phyloP scores from a whole-genome alignment of 345 rosid species.

The Erodium maritimum region DNA sequence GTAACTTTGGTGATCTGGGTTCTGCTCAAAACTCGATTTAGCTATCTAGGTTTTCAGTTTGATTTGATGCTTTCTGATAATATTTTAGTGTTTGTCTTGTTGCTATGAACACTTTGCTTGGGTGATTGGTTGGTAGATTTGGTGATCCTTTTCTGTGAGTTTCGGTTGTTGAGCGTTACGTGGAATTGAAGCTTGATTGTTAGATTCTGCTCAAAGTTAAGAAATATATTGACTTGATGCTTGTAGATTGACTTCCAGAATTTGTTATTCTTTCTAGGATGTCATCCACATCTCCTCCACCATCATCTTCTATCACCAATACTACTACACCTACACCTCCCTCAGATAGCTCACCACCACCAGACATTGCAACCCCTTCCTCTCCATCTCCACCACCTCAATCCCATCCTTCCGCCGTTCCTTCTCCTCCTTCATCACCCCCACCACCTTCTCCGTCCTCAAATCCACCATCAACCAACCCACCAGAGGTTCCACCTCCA shows the following conservation, averaged over 20 bases:
- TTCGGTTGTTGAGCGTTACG: constrained; percentile 8
- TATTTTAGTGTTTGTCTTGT: no score
- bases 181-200: constrained; percentile 1
- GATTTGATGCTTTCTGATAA: no score
- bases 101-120: no score
- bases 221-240: constrained; percentile 4
- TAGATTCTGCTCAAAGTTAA: constrained; percentile 7
- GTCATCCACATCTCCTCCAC: constrained; percentile 53
- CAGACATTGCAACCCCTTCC: constrained; percentile 15
- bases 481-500: constrained; percentile 16
- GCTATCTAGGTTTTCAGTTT: no score
- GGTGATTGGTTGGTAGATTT: no score
- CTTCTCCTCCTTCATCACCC: constrained; percentile 22
- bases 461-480: constrained; percentile 8
- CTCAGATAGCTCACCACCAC: constrained; percentile 8
- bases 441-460: constrained; percentile 10
- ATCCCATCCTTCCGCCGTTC: no score
- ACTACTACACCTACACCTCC: neutral
- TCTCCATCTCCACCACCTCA: no score
- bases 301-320: no score
- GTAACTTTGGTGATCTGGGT: no score
- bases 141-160: no score
- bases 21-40: no score
- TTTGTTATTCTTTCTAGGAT: constrained; percentile 18
- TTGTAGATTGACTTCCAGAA: neutral